Evolutionary conservation across 306 rosid genomes (phyloP).

Genomic region (Cucurbita pepo): DNA sequence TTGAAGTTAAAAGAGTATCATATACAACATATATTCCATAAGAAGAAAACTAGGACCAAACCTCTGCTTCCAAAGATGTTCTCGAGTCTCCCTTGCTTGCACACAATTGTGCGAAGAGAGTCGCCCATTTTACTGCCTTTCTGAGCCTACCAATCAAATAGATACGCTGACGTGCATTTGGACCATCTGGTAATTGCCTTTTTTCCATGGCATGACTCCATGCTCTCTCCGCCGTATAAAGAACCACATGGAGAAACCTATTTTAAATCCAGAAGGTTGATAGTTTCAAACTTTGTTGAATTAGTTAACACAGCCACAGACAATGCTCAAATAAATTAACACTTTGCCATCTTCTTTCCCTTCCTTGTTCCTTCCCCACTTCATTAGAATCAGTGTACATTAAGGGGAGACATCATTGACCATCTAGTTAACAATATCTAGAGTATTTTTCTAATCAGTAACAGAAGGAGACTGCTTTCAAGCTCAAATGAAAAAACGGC

Average conservation of each 20-base stretch:
- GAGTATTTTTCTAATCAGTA: not conserved
- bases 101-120: constrained; percentile 72
- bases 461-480: not conserved
- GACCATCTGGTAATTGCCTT: constrained; percentile 92
- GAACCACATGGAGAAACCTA: constrained; percentile 87
- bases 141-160: constrained; percentile 95
- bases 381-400: not conserved
- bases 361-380: not conserved
- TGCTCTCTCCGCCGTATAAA: constrained; percentile 89
- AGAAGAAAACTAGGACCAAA: constrained; percentile 10
- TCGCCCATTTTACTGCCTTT: constrained; percentile 94
- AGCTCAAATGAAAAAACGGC: not conserved
- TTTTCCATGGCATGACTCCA: constrained; percentile 99
- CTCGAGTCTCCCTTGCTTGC: constrained; percentile 83
- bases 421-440: not conserved
- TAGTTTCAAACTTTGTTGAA: not conserved
- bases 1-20: not conserved
- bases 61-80: constrained; percentile 98
- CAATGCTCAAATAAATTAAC: not conserved
- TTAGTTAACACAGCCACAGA: not conserved
- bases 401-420: not conserved
- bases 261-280: constrained; percentile 16
- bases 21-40: not conserved
- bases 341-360: not conserved
- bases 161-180: constrained; percentile 67